phyloP scores from a whole-genome alignment of 1,284 basidiomycete species.

The Trichosporon sp. region DNA sequence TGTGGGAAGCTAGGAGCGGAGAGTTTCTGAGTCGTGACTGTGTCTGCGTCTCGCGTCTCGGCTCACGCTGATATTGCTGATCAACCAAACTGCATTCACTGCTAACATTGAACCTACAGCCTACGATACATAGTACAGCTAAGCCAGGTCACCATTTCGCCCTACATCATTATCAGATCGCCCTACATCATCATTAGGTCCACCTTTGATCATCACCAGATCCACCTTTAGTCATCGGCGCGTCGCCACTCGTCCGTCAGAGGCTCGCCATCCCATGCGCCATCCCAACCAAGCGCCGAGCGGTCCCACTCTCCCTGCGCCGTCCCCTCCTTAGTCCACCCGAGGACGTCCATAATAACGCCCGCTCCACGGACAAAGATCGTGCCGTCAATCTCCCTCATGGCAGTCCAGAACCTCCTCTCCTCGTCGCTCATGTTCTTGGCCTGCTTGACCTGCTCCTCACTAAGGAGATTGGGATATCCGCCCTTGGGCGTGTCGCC shows the following conservation, averaged over 20 bases:
- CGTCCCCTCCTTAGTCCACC: constrained; percentile 58
- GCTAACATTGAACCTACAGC: too few species aligned
- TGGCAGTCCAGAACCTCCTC: constrained; percentile 48
- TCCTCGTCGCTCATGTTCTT: constrained; percentile 43
- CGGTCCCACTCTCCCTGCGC: constrained; percentile 54
- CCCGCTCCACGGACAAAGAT: constrained; percentile 62
- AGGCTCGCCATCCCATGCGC: constrained; percentile 54
- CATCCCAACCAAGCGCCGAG: constrained; percentile 63
- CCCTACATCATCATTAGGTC: too few species aligned
- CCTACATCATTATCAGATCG: too few species aligned
- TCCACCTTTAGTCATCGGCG: neutral
- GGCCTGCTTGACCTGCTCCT: constrained; percentile 37
- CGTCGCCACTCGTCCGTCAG: neutral
- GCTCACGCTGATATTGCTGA: too few species aligned
- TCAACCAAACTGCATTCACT: too few species aligned
- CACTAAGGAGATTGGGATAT: constrained; percentile 49
- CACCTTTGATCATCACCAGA: too few species aligned
- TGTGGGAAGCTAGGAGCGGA: too few species aligned
- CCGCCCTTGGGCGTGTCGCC: constrained; percentile 51
- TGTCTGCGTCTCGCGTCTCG: too few species aligned
- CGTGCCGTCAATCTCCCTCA: constrained; percentile 55
- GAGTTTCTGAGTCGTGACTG: too few species aligned
- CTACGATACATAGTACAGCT: too few species aligned
- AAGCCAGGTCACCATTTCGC: too few species aligned
- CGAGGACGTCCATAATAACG: constrained; percentile 57